phyloP scores from a whole-genome alignment of 129 eudicot genomes.

The Arctium minus region DNA sequence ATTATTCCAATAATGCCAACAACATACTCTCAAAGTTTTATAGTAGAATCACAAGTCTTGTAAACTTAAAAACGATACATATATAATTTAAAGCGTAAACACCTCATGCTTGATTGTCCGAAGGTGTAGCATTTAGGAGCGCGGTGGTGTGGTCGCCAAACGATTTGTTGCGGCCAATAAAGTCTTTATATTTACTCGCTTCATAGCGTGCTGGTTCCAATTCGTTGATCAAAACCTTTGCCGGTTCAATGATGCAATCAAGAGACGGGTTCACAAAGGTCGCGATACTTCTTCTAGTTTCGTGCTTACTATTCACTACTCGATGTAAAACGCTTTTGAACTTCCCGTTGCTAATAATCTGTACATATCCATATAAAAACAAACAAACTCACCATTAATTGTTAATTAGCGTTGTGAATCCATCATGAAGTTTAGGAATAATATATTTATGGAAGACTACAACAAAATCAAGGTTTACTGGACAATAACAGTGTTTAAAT shows the following conservation, averaged over 20 bases:
- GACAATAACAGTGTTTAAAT: no score
- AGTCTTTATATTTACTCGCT: constrained; percentile 45
- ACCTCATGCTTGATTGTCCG: not conserved
- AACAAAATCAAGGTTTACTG: not conserved
- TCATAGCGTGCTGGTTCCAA: constrained; percentile 49
- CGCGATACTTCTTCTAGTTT: constrained; percentile 43
- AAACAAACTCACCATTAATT: not conserved
- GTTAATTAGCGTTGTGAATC: not conserved
- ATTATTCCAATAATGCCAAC: no score
- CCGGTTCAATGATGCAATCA: constrained; percentile 61
- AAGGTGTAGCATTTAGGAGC: constrained; percentile 21
- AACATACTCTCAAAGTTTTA: not conserved
- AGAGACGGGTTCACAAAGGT: constrained; percentile 53
- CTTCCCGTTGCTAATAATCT: constrained; percentile 77
- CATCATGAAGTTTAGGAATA: not conserved
- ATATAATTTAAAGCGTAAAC: not conserved
- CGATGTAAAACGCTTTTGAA: constrained; percentile 63
- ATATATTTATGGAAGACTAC: not conserved
- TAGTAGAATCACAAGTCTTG: not conserved
- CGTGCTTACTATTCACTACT: constrained; percentile 47
- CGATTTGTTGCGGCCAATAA: constrained; percentile 28
- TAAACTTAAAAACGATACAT: not conserved
- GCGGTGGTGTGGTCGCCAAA: constrained; percentile 42
- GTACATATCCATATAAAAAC: not conserved
- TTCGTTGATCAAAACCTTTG: constrained; percentile 47